Conservation (phyloP, 1,284 basidiomycete genomes). For the Sporisorium iseilematis-ciliati region DNA sequence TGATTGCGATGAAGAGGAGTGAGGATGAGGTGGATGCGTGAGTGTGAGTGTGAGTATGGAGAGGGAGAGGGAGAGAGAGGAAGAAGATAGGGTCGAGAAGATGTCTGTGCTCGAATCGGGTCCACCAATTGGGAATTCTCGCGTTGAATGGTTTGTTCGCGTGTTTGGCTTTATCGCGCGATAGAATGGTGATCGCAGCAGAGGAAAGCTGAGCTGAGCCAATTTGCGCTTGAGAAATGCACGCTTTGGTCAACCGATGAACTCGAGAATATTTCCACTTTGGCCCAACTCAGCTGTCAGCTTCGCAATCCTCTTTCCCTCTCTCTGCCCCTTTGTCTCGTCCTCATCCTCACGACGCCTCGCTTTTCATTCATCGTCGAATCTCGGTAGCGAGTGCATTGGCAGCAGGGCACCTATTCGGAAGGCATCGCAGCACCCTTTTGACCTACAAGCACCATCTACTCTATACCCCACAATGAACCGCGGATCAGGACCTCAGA, state of each 20-base stretch:
- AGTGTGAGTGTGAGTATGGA: too few relatives aligned
- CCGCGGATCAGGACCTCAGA: constrained; percentile 51
- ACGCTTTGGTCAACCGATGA: constrained; percentile 43
- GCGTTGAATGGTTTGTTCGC: constrained; percentile 32
- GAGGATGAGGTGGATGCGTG: too few relatives aligned
- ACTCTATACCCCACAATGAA: constrained; percentile 23
- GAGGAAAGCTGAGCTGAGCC: constrained; percentile 26
- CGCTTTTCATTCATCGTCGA: background rate
- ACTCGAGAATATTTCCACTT: constrained; percentile 14
- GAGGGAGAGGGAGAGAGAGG: background rate
- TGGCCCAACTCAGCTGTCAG: constrained; percentile 3
- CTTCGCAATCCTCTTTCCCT: constrained; percentile 3
- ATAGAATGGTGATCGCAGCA: constrained; percentile 42
- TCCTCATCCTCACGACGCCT: background rate
- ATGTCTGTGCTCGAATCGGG: constrained; percentile 30
- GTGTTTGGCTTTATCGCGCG: constrained; percentile 27
- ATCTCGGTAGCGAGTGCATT: background rate
- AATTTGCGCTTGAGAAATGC: constrained; percentile 14
- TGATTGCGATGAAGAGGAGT: constrained; percentile 1
- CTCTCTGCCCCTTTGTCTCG: background rate
- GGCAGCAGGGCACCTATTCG: too few relatives aligned
- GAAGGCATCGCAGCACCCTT: background rate
- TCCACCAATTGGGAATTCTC: constrained; percentile 20
- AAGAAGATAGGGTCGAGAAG: constrained; percentile 1
- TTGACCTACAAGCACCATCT: background rate